phyloP scores from a whole-genome alignment of 306 rosid genomes.

The Cyamopsis tetragonoloba region DNA sequence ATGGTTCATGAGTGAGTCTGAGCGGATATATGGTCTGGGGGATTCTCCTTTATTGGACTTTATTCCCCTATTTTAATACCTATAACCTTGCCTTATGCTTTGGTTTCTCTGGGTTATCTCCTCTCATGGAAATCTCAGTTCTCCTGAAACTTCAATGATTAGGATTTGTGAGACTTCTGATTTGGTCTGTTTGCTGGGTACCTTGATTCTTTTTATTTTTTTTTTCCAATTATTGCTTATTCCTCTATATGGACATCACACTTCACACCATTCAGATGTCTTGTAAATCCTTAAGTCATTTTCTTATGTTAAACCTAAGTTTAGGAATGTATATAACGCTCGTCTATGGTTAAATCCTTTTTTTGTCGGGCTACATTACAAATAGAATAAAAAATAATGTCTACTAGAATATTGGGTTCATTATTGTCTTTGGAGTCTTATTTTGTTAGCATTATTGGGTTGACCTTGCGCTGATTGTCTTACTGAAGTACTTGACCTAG shows the following conservation, averaged over 20 bases:
- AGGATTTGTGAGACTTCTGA: too few species aligned
- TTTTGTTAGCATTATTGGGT: neutral
- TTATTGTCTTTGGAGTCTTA: neutral
- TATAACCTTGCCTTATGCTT: too few species aligned
- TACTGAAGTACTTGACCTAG: neutral
- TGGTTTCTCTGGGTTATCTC: too few species aligned
- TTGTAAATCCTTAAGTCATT: neutral
- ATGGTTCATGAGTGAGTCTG: too few species aligned
- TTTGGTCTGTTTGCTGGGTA: neutral
- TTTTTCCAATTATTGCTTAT: neutral
- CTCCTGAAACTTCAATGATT: too few species aligned
- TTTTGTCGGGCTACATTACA: neutral
- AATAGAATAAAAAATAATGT: neutral
- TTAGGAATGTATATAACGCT: too few species aligned
- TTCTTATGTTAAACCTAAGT: neutral
- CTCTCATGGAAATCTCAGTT: too few species aligned
- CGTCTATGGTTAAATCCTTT: neutral
- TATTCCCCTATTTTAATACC: too few species aligned
- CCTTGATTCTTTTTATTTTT: neutral
- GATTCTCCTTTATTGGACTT: too few species aligned
- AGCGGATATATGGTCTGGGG: too few species aligned
- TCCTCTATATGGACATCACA: neutral
- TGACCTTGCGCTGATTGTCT: neutral
- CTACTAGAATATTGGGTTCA: neutral
- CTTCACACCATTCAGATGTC: too few species aligned